A percentile compares a stretch with the other conserved stretches of the same genome.
phyloP scores from a whole-genome alignment of 345 rosid genomes.

The Sisymbrium irio region DNA sequence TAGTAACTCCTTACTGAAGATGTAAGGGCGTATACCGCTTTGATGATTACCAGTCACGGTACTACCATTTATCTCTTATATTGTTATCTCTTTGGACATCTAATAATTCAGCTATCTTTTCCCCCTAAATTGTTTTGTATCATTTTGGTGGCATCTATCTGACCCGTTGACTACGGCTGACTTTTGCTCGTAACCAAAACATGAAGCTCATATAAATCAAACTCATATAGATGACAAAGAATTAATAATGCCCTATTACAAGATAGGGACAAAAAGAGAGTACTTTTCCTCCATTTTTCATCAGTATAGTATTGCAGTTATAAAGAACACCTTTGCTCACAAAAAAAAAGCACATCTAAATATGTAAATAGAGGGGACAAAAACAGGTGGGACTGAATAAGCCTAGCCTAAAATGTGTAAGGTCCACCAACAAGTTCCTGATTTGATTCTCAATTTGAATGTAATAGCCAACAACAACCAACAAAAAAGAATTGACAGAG shows the following conservation, averaged over 20 bases:
- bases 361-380: neutral
- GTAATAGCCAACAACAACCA: constrained; percentile 15
- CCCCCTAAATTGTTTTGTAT: neutral
- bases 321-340: constrained; percentile 6
- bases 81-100: no score
- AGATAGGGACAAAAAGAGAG: neutral
- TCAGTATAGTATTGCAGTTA: constrained; percentile 8
- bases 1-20: neutral
- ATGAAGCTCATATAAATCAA: no score
- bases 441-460: constrained; percentile 25
- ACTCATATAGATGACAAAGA: neutral
- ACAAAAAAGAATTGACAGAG: constrained; percentile 12
- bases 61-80: no score
- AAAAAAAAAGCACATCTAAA: no score
- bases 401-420: constrained; percentile 19
- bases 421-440: constrained; percentile 25
- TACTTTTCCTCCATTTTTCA: neutral
- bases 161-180: neutral
- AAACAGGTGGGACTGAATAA: constrained; percentile 20
- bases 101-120: neutral
- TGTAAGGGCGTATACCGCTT: neutral
- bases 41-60: neutral
- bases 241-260: neutral
- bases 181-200: neutral
- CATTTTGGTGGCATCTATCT: neutral